These are phyloP conservation scores for Suhomyces kilbournensis DNA, from an alignment of 805 yeast genomes.

Conservation along the genomic window DNA sequence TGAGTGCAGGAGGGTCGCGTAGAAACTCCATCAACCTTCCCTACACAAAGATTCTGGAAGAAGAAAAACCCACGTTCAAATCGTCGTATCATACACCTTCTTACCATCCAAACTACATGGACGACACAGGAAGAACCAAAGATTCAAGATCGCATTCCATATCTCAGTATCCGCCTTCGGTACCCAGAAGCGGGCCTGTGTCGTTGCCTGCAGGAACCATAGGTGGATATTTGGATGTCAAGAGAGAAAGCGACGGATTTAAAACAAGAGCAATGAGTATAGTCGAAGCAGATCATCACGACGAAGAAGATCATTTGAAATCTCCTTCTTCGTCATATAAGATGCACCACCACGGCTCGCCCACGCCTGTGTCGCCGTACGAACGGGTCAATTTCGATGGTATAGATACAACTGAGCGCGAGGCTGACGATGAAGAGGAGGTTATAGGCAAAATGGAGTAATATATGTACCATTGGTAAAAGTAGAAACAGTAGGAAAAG, in stretches of 20 bases:
- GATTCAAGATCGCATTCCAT: constrained; percentile 39
- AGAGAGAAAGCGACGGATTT: neutral
- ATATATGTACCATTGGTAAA: too few relatives aligned
- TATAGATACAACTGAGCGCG: neutral
- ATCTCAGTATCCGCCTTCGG: constrained; percentile 45
- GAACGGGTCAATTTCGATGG: neutral
- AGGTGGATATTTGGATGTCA: constrained; percentile 35
- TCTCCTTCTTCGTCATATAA: constrained; percentile 11
- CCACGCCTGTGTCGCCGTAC: neutral
- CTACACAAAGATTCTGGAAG: neutral
- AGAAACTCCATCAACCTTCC: constrained; percentile 4
- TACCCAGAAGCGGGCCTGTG: constrained; percentile 6
- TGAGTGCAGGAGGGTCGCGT: constrained; percentile 1
- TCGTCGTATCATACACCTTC: neutral
- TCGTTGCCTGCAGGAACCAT: constrained; percentile 9
- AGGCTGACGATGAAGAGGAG: constrained; percentile 2
- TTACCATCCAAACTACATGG: neutral
- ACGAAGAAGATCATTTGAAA: constrained; percentile 10
- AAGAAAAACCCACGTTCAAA: constrained; percentile 1
- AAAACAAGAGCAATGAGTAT: constrained; percentile 12
- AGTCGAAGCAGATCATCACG: neutral
- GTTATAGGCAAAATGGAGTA: constrained; percentile 8
- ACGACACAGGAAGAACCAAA: constrained; percentile 1
- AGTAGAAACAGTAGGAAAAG: too few relatives aligned
- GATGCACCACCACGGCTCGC: neutral